A percentile compares a stretch with the other conserved stretches of the same genome.
phyloP scores from a whole-genome alignment of 306 rosid species.

The Citrullus amarus region DNA sequence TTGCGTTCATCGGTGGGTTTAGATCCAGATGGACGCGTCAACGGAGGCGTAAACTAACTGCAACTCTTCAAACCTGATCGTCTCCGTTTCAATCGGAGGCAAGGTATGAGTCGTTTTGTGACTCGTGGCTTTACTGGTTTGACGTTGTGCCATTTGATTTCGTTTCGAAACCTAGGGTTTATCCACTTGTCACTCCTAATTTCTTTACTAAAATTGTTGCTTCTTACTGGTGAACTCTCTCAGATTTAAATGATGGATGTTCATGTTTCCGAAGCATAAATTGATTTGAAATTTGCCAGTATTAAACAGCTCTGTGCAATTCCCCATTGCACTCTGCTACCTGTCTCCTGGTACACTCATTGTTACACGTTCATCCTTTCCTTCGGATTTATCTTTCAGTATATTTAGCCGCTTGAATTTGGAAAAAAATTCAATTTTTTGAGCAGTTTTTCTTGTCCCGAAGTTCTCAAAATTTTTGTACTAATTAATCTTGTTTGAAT shows the following conservation, averaged over 20 bases:
- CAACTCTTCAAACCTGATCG: constrained; percentile 19
- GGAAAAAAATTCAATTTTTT: no score
- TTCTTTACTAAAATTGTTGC: constrained; percentile 26
- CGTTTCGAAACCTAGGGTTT: not conserved
- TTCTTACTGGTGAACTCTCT: constrained; percentile 67
- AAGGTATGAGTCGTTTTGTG: constrained; percentile 4
- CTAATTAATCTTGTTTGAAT: no score
- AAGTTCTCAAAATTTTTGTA: no score
- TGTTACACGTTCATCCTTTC: not conserved
- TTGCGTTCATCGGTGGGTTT: constrained; percentile 49
- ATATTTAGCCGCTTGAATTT: no score
- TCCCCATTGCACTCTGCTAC: constrained; percentile 41
- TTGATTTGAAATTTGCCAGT: constrained; percentile 25
- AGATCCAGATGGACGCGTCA: constrained; percentile 64
- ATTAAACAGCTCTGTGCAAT: constrained; percentile 57
- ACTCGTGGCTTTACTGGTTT: constrained; percentile 25
- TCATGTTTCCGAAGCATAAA: constrained; percentile 89
- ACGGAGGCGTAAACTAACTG: constrained; percentile 58
- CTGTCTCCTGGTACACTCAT: constrained; percentile 74
- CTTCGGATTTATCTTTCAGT: no score
- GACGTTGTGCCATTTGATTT: constrained; percentile 22
- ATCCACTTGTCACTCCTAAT: not conserved
- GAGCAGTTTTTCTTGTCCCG: no score
- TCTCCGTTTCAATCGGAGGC: constrained; percentile 3
- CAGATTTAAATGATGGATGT: constrained; percentile 33